phyloP scores from a whole-genome alignment of 2,329 filamentous ascomycete genomes.

The Penicillium sp. region DNA sequence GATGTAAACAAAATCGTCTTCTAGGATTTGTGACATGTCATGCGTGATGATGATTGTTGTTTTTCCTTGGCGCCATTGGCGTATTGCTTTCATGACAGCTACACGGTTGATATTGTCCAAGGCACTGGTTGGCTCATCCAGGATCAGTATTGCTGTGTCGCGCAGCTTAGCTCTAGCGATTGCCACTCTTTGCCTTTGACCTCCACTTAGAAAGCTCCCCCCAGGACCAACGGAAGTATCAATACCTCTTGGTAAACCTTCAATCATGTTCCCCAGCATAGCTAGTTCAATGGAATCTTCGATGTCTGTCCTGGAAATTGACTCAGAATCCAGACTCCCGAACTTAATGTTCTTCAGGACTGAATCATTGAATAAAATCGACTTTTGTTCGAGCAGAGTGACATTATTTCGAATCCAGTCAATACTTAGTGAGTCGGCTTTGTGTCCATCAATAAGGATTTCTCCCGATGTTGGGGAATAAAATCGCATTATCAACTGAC shows the following conservation, averaged over 20 bases:
- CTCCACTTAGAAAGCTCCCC: conserved; percentile 75
- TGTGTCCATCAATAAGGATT: conserved; percentile 67
- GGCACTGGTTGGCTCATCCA: conserved; percentile 87
- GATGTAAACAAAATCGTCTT: conserved; percentile 76
- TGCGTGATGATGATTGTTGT: conserved; percentile 95
- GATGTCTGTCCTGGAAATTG: conserved; percentile 57
- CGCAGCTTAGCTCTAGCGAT: conserved; percentile 76
- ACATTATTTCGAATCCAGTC: conserved; percentile 76
- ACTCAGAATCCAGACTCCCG: conserved; percentile 55
- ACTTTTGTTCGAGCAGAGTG: conserved; percentile 79
- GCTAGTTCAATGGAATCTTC: conserved; percentile 64
- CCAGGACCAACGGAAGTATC: conserved; percentile 70
- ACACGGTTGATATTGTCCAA: conserved; percentile 71
- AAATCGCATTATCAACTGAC: conserved; percentile 75
- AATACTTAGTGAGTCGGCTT: conserved; percentile 62
- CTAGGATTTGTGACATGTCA: conserved; percentile 72
- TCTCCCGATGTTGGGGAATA: conserved; percentile 67
- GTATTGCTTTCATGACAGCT: conserved; percentile 71
- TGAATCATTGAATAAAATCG: conserved; percentile 77
- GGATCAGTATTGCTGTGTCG: conserved; percentile 75
- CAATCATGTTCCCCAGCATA: conserved; percentile 67
- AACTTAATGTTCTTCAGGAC: conserved; percentile 77
- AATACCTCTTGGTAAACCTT: conserved; percentile 66
- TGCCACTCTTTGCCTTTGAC: conserved; percentile 78
- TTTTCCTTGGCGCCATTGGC: conserved; percentile 73